phyloP scores from a whole-genome alignment of 805 yeast species.

The Yamadazyma tumulicola region DNA sequence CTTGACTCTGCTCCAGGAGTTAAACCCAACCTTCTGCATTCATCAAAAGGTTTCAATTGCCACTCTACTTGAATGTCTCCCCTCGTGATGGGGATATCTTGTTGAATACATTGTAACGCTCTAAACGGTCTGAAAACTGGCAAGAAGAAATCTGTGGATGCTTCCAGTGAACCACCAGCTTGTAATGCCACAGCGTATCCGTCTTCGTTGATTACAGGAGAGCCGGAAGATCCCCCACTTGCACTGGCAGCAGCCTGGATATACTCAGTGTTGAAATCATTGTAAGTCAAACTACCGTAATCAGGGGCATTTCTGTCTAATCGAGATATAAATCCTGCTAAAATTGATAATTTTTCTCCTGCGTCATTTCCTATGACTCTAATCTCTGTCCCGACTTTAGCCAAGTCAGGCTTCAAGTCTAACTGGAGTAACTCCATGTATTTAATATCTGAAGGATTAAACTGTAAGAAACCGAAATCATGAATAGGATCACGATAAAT shows the following conservation, averaged over 20 bases:
- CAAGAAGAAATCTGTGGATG: constrained; percentile 88
- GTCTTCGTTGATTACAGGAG: constrained; percentile 89
- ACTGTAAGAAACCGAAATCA: constrained; percentile 86
- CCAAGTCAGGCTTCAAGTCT: constrained; percentile 72
- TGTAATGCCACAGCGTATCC: constrained; percentile 89
- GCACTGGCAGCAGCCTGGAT: constrained; percentile 96
- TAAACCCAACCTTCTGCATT: constrained; percentile 83
- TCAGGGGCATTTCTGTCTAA: constrained; percentile 93
- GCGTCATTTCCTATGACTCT: constrained; percentile 96
- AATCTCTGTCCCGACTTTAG: constrained; percentile 88
- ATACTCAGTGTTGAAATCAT: constrained; percentile 91
- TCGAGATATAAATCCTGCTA: constrained; percentile 82
- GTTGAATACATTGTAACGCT: constrained; percentile 73
- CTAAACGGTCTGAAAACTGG: constrained; percentile 82
- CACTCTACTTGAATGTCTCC: constrained; percentile 93
- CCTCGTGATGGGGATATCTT: constrained; percentile 59
- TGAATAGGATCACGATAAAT: constrained; percentile 92
- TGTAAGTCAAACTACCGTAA: constrained; percentile 82
- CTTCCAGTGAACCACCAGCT: constrained; percentile 90
- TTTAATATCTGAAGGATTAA: constrained; percentile 67
- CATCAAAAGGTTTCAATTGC: constrained; percentile 83
- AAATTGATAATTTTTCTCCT: constrained; percentile 86
- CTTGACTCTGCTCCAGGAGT: constrained; percentile 66
- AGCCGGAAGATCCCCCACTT: constrained; percentile 93
- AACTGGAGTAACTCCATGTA: constrained; percentile 70